Percentiles rank a stretch among this genome's conserved stretches.
Conservation (phyloP, 495 filamentous ascomycete genomes). For the Antarctomyces pellizariae region DNA sequence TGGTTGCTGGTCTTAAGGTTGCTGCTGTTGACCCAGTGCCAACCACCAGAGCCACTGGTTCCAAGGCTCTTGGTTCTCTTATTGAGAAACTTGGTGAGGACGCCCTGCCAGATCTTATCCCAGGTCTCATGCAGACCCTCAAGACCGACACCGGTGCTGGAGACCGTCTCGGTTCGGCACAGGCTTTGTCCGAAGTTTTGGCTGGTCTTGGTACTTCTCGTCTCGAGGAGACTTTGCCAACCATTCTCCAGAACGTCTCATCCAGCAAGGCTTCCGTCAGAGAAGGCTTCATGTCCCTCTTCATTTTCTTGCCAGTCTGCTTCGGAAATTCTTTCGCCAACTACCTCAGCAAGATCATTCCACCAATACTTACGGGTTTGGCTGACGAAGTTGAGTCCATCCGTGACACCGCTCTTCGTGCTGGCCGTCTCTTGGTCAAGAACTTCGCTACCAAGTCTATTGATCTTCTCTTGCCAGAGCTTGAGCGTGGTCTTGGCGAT, state of each 20-base stretch:
- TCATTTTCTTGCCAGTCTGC: slow-evolving; percentile 95
- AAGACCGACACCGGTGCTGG: slow-evolving; percentile 93
- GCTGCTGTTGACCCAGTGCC: slow-evolving; percentile 91
- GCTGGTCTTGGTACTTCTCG: slow-evolving; percentile 80
- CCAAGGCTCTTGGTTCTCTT: slow-evolving; percentile 81
- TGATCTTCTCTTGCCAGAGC: slow-evolving; percentile 77
- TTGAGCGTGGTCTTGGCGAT: slow-evolving; percentile 86
- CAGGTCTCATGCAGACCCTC: slow-evolving; percentile 87
- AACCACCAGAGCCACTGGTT: slow-evolving; percentile 87
- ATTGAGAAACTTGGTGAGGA: slow-evolving; percentile 97
- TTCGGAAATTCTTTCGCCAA: slow-evolving; percentile 96
- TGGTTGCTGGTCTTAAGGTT: slow-evolving; percentile 71
- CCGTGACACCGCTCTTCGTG: slow-evolving; percentile 75
- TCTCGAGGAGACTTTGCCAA: slow-evolving; percentile 87
- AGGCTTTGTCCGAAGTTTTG: slow-evolving; percentile 90
- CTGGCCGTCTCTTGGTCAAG: slow-evolving; percentile 85
- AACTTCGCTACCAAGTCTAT: slow-evolving; percentile 92
- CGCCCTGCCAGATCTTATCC: slow-evolving; percentile 87
- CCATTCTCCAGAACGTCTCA: slow-evolving; percentile 85
- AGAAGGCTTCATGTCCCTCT: slow-evolving; percentile 98
- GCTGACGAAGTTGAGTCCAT: slow-evolving; percentile 93
- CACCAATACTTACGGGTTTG: slow-evolving; percentile 80
- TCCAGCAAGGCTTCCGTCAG: slow-evolving; percentile 77
- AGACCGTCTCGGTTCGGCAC: slow-evolving; percentile 84
- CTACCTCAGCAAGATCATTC: slow-evolving; percentile 89